A percentile compares a stretch with the other conserved stretches of the same genome.
phyloP scores from a whole-genome alignment of 257 asterid species.

The Przewalskia tangutica region DNA sequence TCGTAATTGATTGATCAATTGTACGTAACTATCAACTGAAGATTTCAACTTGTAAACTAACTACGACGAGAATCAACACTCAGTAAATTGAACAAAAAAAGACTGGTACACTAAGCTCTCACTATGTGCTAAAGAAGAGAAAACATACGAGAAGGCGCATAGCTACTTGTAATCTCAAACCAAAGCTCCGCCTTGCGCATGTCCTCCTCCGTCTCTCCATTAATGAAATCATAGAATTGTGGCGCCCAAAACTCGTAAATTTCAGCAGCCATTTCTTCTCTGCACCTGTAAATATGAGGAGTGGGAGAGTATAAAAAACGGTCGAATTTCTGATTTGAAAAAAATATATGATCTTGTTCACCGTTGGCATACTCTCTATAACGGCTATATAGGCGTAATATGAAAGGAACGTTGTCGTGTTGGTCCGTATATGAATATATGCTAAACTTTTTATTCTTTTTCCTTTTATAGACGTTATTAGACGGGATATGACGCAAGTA shows the following conservation, averaged over 20 bases:
- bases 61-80: not conserved
- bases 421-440: not conserved
- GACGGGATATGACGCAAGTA: no score
- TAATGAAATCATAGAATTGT: constrained; percentile 50
- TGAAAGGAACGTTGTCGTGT: not conserved
- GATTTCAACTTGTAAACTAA: not conserved
- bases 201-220: constrained; percentile 56
- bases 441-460: not conserved
- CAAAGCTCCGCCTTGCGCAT: constrained; percentile 69
- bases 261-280: no score
- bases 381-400: not conserved
- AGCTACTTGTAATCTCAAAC: constrained; percentile 46
- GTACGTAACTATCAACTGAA: not conserved
- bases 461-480: no score
- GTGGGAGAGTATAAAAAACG: not conserved
- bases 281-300: no score
- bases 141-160: constrained; percentile 91
- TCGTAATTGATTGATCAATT: not conserved
- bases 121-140: no score
- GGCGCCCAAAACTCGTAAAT: constrained; percentile 83
- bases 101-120: no score
- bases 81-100: not conserved
- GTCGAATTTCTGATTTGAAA: not conserved
- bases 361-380: not conserved
- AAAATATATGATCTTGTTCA: not conserved